Conservation (phyloP, 441 rosid genomes). For the Macaranga tanarius region DNA sequence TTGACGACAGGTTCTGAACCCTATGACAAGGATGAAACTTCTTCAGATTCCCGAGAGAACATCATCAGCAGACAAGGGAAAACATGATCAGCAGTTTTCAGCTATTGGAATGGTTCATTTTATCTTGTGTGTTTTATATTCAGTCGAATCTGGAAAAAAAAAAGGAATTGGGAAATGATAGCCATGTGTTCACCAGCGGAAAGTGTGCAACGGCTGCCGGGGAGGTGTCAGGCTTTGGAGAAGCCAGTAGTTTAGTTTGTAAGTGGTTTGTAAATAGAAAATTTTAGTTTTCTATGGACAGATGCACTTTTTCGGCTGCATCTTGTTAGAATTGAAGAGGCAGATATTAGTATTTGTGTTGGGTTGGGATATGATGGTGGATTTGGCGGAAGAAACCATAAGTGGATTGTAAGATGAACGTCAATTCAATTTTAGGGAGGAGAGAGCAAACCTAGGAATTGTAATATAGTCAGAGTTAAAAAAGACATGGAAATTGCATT, state of each 20-base stretch:
- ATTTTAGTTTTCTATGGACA: background rate
- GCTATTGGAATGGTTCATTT: background rate
- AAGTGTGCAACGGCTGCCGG: too few relatives aligned
- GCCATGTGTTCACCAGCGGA: too few relatives aligned
- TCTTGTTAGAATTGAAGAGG: too few relatives aligned
- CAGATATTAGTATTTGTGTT: too few relatives aligned
- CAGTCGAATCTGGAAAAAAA: too few relatives aligned
- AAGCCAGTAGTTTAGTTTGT: too few relatives aligned
- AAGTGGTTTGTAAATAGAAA: too few relatives aligned
- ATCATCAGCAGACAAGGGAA: too few relatives aligned
- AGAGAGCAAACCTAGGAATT: slow-evolving; percentile 4
- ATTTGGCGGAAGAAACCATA: too few relatives aligned
- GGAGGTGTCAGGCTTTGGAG: background rate
- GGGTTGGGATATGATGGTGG: too few relatives aligned
- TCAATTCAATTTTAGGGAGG: slow-evolving; percentile 11
- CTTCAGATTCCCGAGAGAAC: background rate
- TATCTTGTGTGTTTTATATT: too few relatives aligned
- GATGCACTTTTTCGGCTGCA: background rate
- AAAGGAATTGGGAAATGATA: too few relatives aligned
- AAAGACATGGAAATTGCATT: slow-evolving; percentile 1
- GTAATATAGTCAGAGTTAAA: slow-evolving; percentile 18
- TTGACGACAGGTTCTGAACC: background rate
- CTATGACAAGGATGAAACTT: background rate
- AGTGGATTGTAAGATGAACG: slow-evolving; percentile 2
- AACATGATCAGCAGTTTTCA: background rate